phyloP scores from a whole-genome alignment of 1,284 basidiomycete species.

The Ceratorhiza oryzae-sativae region DNA sequence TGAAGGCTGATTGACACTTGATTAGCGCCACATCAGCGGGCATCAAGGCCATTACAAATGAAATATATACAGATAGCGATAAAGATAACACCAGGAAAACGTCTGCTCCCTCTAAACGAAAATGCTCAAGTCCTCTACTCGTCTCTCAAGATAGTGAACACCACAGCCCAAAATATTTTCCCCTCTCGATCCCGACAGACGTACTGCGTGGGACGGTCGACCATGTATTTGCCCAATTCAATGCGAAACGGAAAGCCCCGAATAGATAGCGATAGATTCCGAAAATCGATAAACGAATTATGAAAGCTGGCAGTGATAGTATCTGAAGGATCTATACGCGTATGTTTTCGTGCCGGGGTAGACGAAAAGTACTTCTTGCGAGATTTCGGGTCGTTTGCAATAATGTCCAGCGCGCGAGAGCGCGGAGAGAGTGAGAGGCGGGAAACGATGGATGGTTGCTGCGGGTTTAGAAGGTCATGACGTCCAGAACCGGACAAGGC shows the following conservation, averaged over 20 bases:
- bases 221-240: conserved; percentile 32
- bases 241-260: conserved; percentile 30
- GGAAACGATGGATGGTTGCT: neutral
- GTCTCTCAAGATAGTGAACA: conserved; percentile 37
- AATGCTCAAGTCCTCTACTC: neutral
- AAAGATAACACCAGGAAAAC: too few relatives aligned
- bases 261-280: conserved; percentile 22
- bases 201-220: conserved; percentile 35
- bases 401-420: neutral
- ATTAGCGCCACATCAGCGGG: neutral
- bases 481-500: neutral
- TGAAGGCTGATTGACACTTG: neutral
- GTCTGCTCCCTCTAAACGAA: too few relatives aligned
- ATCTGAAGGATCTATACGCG: conserved; percentile 25
- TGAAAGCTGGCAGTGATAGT: conserved; percentile 26
- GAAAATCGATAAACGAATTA: conserved; percentile 40
- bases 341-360: neutral
- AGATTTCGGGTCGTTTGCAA: neutral
- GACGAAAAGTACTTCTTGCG: conserved; percentile 31
- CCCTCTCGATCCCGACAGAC: conserved; percentile 27
- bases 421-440: neutral
- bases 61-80: too few relatives aligned
- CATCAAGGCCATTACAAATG: neutral
- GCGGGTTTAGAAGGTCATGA: neutral
- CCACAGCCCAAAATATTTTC: conserved; percentile 34